Conservation (phyloP, 768 basidiomycete species). For the Psilocybe cubensis region DNA sequence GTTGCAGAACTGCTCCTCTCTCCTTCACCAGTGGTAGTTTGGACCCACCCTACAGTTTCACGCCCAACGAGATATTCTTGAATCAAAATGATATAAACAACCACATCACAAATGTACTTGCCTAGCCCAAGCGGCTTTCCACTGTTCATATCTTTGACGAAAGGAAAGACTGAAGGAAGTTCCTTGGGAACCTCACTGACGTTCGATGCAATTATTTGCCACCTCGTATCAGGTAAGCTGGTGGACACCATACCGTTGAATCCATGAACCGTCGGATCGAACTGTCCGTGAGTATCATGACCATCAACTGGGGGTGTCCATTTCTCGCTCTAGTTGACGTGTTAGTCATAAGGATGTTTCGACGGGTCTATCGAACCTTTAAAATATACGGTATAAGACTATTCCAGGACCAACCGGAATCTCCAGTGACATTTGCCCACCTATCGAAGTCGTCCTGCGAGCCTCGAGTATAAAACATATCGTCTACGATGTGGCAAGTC, state of each 20-base stretch:
- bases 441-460: slow-evolving; percentile 11
- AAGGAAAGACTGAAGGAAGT: slow-evolving; percentile 29
- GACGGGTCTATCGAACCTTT: background rate
- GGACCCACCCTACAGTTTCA: slow-evolving; percentile 21
- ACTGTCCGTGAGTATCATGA: slow-evolving; percentile 33
- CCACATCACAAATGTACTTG: background rate
- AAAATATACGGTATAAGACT: slow-evolving; percentile 5
- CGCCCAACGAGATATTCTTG: background rate
- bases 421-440: slow-evolving; percentile 7
- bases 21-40: slow-evolving; percentile 22
- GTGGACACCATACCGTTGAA: slow-evolving; percentile 31
- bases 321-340: slow-evolving; percentile 29
- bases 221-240: slow-evolving; percentile 32
- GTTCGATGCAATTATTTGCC: slow-evolving; percentile 29
- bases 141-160: slow-evolving; percentile 30
- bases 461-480: slow-evolving; percentile 6
- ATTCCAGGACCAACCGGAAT: slow-evolving; percentile 12
- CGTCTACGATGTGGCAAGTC: slow-evolving; percentile 1
- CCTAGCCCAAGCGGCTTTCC: slow-evolving; percentile 29
- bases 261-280: slow-evolving; percentile 30
- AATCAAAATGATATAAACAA: no score
- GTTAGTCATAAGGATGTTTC: background rate
- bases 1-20: slow-evolving; percentile 27
- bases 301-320: slow-evolving; percentile 27
- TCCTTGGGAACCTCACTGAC: slow-evolving; percentile 34